A percentile compares a stretch with the other conserved stretches of the same genome.
Conservation (phyloP, 345 rosid species). For the Lepidium aucheri region DNA sequence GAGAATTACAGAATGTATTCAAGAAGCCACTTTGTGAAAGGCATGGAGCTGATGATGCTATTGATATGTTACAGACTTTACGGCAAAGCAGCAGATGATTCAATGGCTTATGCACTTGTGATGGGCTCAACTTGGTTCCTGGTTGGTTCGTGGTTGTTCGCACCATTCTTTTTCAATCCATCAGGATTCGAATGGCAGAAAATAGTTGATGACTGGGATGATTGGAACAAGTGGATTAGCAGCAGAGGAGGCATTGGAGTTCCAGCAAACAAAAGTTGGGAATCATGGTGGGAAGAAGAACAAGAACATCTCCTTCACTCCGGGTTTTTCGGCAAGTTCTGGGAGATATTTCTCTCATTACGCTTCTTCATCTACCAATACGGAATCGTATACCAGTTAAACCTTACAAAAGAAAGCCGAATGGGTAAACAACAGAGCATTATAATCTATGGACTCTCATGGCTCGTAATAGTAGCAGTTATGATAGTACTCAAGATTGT, state of each 20-base stretch:
- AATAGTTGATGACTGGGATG: constrained; percentile 97
- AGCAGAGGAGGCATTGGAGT: constrained; percentile 94
- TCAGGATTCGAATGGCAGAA: constrained; percentile 99
- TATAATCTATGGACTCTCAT: constrained; percentile 75
- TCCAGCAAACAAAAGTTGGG: constrained; percentile 93
- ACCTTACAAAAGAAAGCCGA: constrained; percentile 45
- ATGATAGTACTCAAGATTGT: constrained; percentile 83
- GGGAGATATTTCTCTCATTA: constrained; percentile 69
- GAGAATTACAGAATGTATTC: constrained; percentile 98
- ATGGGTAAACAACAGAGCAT: constrained; percentile 58
- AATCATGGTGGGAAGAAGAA: constrained; percentile 99
- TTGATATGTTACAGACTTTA: constrained; percentile 64
- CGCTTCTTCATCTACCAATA: constrained; percentile 82
- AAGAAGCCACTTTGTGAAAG: constrained; percentile 93
- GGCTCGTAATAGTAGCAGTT: constrained; percentile 80
- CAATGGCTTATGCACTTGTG: constrained; percentile 35
- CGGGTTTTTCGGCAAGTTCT: constrained; percentile 56
- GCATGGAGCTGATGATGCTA: constrained; percentile 67
- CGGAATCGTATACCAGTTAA: constrained; percentile 78
- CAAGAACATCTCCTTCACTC: constrained; percentile 84
- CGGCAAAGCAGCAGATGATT: constrained; percentile 39
- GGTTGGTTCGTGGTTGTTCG: constrained; percentile 74
- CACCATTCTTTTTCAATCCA: constrained; percentile 89
- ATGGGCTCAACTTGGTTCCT: constrained; percentile 87
- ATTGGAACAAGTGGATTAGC: constrained; percentile 92